Percentiles rank a stretch among this genome's conserved stretches.
Conservation (phyloP, 164 flowering plant species). For the Protea cynaroides region DNA sequence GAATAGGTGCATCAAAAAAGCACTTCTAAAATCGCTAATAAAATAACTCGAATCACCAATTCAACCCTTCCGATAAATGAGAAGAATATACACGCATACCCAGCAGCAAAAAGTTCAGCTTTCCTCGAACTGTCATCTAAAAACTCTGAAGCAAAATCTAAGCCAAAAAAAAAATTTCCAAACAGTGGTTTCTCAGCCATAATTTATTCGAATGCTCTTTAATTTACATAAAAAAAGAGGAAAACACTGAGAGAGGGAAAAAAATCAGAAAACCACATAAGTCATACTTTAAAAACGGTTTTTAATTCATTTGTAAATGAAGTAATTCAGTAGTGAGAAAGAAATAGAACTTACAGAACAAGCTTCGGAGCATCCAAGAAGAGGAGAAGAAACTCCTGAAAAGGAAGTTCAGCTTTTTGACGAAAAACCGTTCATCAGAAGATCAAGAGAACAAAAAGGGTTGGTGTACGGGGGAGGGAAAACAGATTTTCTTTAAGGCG, state of each 20-base stretch:
- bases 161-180: not conserved
- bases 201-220: conserved; percentile 2
- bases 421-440: conserved; percentile 4
- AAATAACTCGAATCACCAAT: not conserved
- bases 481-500: no score
- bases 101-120: not conserved
- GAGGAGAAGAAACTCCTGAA: not conserved
- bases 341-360: conserved; percentile 3
- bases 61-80: not conserved
- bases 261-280: not conserved
- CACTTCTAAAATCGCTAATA: not conserved
- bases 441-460: no score
- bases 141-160: not conserved
- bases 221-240: not conserved
- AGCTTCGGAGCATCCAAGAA: conserved; percentile 8
- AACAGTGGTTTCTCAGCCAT: no score
- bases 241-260: not conserved
- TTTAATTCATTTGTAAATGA: not conserved
- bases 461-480: no score
- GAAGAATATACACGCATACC: not conserved
- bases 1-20: not conserved
- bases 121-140: conserved; percentile 4
- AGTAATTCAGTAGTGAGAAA: not conserved
- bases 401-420: not conserved
- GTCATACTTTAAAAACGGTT: not conserved